Base-by-base conservation (phyloP, 805 yeast species). In the Spathaspora girioi region DNA sequence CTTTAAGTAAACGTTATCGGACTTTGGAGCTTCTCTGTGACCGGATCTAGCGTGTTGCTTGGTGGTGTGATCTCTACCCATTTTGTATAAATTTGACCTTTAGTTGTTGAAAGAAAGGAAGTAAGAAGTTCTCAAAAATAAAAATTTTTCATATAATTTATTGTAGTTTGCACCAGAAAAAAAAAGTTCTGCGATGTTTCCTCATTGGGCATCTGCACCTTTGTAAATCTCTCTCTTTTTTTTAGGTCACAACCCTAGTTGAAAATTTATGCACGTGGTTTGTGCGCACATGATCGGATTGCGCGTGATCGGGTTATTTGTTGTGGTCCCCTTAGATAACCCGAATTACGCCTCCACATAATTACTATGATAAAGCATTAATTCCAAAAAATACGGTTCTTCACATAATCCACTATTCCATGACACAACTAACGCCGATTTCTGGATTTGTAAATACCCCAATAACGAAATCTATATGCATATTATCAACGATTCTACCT, bases 1-100 rank as follows among this genome's bases (percentile, higher is more conserved):
- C 81, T 87, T 88, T 82, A 94, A 84, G 97, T 94, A 94, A 81
- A 92, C 97, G 77, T 94, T 94, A 82, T 94, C 97, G 65, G 98
- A 93, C 85, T 90, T 90, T 82, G 99, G 99, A 80, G 97, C 97
- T 76, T 87, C 81, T 83, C 99, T 91, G 90, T 90, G 96, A 80
- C 96, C 86, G 67, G 86, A 80, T 81, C 91, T 89, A 75, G 82
- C 84, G 87, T 94, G 99, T 82, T 90, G 97, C 81, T 93, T 94
- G 77, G 84, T 76, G 80, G 87, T 83, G 83, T 89, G 96, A 83
- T 94, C 98, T 81, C 86, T 89, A 86, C 97, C 98, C 98, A 92
- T 92, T 45, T 17, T 45, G 47, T n/a, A 14, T 41, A 11, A n/a
- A 29, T 10, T 42, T 42, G 40, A 31, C 23, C 27, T 45, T 43